phyloP scores from a whole-genome alignment of 495 filamentous ascomycete species.

The Platismatia glauca region DNA sequence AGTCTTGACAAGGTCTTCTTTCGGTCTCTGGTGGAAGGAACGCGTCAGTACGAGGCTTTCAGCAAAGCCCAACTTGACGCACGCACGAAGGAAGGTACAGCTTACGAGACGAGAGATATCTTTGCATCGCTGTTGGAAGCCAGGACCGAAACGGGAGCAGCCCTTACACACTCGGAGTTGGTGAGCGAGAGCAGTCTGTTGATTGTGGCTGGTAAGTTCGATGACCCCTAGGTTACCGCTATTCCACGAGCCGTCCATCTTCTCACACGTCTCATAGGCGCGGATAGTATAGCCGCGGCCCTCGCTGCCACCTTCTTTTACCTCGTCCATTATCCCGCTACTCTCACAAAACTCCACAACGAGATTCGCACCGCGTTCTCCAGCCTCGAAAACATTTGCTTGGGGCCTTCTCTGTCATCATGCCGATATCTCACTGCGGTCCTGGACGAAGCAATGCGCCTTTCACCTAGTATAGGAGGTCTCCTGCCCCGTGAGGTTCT shows the following conservation, averaged over 20 bases:
- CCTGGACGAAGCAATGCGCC: conserved; percentile 55
- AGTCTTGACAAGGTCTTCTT: conserved; percentile 11
- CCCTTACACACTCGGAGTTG: background rate
- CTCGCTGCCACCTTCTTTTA: conserved; percentile 56
- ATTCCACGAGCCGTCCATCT: no score
- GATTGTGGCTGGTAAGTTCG: background rate
- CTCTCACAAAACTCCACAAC: conserved; percentile 34
- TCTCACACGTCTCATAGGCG: conserved; percentile 28
- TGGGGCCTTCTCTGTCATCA: background rate
- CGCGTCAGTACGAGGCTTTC: conserved; percentile 19
- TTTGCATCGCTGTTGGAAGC: background rate
- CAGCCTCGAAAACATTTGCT: background rate
- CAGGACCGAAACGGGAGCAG: background rate
- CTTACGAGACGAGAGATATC: conserved; percentile 1
- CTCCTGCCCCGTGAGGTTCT: conserved; percentile 49
- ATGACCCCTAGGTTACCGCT: no score
- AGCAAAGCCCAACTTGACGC: conserved; percentile 27
- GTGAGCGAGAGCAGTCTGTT: conserved; percentile 1
- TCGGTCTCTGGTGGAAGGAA: conserved; percentile 6
- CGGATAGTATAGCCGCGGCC: conserved; percentile 50
- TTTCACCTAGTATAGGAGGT: conserved; percentile 53
- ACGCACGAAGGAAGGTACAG: conserved; percentile 2
- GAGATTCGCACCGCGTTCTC: conserved; percentile 39
- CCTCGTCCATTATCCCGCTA: conserved; percentile 42
- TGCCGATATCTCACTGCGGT: conserved; percentile 47